A percentile compares a stretch with the other conserved stretches of the same genome.
phyloP scores from a whole-genome alignment of 163 green algal species.

The Volvox carteri region DNA sequence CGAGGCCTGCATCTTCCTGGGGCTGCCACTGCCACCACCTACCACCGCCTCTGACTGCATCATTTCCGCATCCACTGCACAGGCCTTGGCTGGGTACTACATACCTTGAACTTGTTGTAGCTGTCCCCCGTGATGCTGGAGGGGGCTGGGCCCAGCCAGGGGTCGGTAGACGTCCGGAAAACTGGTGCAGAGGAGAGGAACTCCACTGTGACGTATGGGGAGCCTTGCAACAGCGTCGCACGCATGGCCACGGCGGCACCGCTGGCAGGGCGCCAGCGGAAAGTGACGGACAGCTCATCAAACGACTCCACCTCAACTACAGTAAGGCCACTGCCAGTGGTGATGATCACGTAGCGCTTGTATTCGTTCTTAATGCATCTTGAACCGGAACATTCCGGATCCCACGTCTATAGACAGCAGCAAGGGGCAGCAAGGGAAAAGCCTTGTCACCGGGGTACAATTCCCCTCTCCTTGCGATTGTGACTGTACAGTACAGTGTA shows the following conservation, averaged over 20 bases:
- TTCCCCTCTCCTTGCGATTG: no score
- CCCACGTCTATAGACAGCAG: neutral
- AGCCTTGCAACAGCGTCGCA: constrained; percentile 22
- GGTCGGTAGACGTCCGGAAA: neutral
- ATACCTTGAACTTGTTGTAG: constrained; percentile 28
- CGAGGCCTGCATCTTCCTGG: no score
- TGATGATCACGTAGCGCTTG: neutral
- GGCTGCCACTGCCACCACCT: no score
- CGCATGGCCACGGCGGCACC: neutral
- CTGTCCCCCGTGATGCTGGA: neutral
- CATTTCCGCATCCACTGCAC: no score
- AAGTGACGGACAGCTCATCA: constrained; percentile 39
- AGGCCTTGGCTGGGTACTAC: no score
- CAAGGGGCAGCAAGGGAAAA: neutral
- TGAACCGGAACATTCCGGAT: neutral
- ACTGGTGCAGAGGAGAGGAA: neutral
- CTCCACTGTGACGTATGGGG: constrained; percentile 44
- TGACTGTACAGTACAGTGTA: neutral
- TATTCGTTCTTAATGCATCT: neutral
- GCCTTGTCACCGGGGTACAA: no score
- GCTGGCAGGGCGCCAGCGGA: neutral
- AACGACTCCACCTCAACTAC: constrained; percentile 12
- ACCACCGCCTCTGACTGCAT: no score
- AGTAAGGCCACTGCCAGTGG: neutral
- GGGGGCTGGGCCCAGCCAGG: neutral